Evolutionary conservation across 306 rosid genomes (phyloP), one percentile per base, ranked within the genome.

Genomic region (Prunus mume): DNA sequence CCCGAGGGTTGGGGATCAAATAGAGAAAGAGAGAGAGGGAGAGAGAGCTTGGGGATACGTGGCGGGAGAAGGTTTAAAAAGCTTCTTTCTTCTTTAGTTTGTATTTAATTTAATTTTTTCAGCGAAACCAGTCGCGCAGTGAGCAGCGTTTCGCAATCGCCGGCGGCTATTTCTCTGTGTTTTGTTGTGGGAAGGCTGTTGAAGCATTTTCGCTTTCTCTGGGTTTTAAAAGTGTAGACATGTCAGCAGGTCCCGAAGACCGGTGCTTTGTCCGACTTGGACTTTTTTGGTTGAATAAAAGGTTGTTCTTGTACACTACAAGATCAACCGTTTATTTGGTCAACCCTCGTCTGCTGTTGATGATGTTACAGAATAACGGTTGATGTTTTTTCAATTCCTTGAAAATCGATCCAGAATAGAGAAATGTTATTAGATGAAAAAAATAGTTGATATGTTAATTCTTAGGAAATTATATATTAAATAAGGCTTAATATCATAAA

Each of bases 161-260:
- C 86, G 90, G 81, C 86, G 50, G 30, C 61, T 47, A 69, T 72
- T 80, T 70, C 86, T 81, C 68, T 3, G 38, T 7, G 14, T 20
- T 50, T 27, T n/a, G 27, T 65, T 55, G 19, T 30, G n/a, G 68
- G 65, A 61, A 30, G 41, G 6, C 65, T 43, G 27, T 22, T 11
- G 32, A 64, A 72, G 19, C 43, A 6, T n/a, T 71, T 14, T 57
- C 52, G 20, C n/a, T n/a, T 25, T 10, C 34, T 13, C 28, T 0
- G 28, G 50, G 32, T 18, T 62, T 62, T 11, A 28, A 66, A 66
- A 65, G 56, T 14, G 17, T 17, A 27, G 49, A 27, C 72, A 79
- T 78, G 78, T 72, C 83, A 66, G 74, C 32, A 3, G 43, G 67
- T 14, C 38, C 45, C 43, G 0, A 4, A 13, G 41, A 62, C 20